Percentiles rank a stretch among this genome's conserved stretches.
Conservation (phyloP, 2,329 filamentous ascomycete species). For the Colletotrichum simmondsii region DNA sequence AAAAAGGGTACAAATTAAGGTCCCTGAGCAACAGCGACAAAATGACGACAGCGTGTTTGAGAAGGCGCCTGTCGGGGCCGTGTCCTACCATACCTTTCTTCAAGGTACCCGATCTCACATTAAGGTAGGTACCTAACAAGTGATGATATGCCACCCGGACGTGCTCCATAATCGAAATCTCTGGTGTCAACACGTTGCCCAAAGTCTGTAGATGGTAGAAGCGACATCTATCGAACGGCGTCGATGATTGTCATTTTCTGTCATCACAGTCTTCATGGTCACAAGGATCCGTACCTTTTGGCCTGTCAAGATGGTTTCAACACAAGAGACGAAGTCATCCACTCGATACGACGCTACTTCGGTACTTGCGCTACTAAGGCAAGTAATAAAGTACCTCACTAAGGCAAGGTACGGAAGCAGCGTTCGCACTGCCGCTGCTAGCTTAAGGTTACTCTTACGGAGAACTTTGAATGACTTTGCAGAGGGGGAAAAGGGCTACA, state of each 20-base stretch:
- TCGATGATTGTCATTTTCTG: background rate
- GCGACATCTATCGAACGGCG: background rate
- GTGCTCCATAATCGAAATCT: too few species aligned
- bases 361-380: background rate
- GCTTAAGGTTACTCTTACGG: conserved; percentile 5
- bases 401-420: conserved; percentile 32
- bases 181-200: background rate
- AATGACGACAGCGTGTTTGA: conserved; percentile 2
- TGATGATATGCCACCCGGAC: too few species aligned
- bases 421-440: conserved; percentile 23
- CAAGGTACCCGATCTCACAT: too few species aligned
- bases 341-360: background rate
- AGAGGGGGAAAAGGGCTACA: background rate
- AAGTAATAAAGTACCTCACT: conserved; percentile 14
- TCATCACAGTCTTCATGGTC: background rate
- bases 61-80: background rate
- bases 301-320: background rate
- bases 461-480: background rate
- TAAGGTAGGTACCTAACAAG: too few species aligned
- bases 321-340: background rate
- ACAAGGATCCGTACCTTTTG: background rate
- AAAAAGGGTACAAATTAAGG: background rate
- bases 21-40: background rate
- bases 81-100: background rate
- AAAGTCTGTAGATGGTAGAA: background rate